Evolutionary conservation across 768 basidiomycete species (phyloP), one percentile per base, ranked within the genome.

Genomic region (Lyophyllum decastes): DNA sequence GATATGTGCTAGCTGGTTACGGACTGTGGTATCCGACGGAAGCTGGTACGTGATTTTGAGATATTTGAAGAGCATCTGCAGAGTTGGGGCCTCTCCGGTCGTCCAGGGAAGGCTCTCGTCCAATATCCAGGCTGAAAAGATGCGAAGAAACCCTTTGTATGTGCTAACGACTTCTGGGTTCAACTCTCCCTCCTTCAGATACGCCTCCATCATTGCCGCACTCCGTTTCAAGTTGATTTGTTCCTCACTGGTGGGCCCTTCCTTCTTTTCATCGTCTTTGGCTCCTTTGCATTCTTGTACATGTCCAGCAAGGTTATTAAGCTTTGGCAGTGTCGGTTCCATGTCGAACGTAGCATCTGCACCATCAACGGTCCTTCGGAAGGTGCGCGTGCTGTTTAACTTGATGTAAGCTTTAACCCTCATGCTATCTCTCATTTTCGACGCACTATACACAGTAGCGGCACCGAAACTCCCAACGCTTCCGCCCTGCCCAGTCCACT

Each of bases 91-190:
- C 43, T 71, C 64, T 9, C 68, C 68, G 1, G 68, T 68, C 2
- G 69, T 72, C 63, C 68, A 74, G 17, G 68, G 70, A 17, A 70
- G 61, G 53, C 66, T 67, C 34, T 72, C 67, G 30, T 73, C 71
- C 2, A 72, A 52, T 16, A 73, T 69, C 67, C 69, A 74, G 2
- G 72, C 70, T 1, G 72, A 27, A 57, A 74, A 73, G 5, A 74
- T 33, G 9, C 64, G 63, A 14, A 58, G 24, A 47, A 73, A 76
- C 1, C 72, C 72, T 33, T 55, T 59, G 17, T 71, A 57, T 2
- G 67, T 70, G 1, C 62, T 40, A 21, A 60, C 60, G 2, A 67
- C 45, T n/a, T 54, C 56, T 0, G 71, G 75, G 58, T 75, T 72
- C 3, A 75, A 64, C 52, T 70, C 64, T 1, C 75, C 72, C n/a